These are phyloP conservation scores for Acer saccharum DNA, from an alignment of 345 rosid species.

Conservation along the genomic window DNA sequence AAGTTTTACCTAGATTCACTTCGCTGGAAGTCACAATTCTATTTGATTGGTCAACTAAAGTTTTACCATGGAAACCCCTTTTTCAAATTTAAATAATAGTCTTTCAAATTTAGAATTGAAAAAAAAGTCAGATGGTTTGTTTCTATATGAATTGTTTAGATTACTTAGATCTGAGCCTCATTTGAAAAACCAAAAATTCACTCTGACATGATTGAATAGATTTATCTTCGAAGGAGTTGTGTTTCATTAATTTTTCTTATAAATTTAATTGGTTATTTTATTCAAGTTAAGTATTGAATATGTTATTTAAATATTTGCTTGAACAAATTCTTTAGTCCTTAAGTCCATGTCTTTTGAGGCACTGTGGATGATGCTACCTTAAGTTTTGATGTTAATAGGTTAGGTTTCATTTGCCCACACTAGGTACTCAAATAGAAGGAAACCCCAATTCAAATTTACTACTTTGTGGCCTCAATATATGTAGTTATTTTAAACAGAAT, in stretches of 20 bases:
- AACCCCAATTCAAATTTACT: neutral
- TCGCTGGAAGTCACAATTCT: constrained; percentile 65
- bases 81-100: neutral
- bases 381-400: neutral
- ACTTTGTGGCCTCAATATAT: neutral
- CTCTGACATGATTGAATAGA: neutral
- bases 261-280: neutral
- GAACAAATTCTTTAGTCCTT: neutral
- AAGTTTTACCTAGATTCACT: constrained; percentile 78
- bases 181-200: neutral
- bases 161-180: neutral
- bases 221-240: neutral
- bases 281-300: neutral
- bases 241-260: neutral
- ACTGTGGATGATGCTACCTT: neutral
- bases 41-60: neutral
- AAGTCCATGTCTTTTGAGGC: neutral
- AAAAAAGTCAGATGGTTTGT: neutral
- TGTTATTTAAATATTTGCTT: neutral
- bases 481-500: no score
- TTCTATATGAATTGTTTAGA: neutral
- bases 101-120: neutral
- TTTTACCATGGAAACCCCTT: neutral
- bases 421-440: neutral
- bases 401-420: neutral